These are phyloP conservation scores for Potentilla sterilis DNA, from an alignment of 306 rosid genomes.

Conservation along the genomic window DNA sequence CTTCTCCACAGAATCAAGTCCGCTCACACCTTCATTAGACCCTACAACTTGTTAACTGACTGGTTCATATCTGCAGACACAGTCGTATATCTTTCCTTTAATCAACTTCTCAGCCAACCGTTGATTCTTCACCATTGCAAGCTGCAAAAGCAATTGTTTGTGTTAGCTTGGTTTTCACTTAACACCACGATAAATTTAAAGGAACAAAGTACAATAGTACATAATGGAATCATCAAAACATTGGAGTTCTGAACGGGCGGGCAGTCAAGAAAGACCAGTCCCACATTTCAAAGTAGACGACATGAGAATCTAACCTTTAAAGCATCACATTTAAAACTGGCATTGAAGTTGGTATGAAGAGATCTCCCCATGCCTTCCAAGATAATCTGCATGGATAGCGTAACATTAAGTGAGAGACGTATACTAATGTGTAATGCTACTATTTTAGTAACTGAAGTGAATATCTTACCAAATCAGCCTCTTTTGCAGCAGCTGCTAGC, in stretches of 20 bases:
- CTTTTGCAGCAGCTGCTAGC: slow-evolving; percentile 92
- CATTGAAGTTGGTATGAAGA: slow-evolving; percentile 92
- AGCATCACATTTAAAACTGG: slow-evolving; percentile 78
- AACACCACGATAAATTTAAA: background rate
- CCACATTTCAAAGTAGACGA: background rate
- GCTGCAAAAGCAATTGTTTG: slow-evolving; percentile 46
- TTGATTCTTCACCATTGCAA: slow-evolving; percentile 98
- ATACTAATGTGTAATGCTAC: background rate
- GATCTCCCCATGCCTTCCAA: slow-evolving; percentile 99
- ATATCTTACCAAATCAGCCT: slow-evolving; percentile 77
- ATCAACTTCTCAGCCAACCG: slow-evolving; percentile 91
- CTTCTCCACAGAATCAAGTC: background rate
- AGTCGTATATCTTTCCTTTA: slow-evolving; percentile 76
- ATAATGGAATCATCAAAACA: background rate
- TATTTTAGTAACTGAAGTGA: slow-evolving; percentile 18
- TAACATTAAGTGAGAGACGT: no score
- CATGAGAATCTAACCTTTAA: slow-evolving; percentile 60
- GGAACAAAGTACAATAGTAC: background rate
- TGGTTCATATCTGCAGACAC: slow-evolving; percentile 88
- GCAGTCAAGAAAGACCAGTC: background rate
- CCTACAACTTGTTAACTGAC: slow-evolving; percentile 28
- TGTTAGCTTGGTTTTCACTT: slow-evolving; percentile 2
- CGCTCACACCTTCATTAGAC: background rate
- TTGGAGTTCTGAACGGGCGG: background rate
- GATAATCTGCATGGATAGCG: slow-evolving; percentile 56